Percentiles rank a stretch among this genome's conserved stretches.
Conservation (phyloP, 305 asterid species). For the Fraxinus ornus region DNA sequence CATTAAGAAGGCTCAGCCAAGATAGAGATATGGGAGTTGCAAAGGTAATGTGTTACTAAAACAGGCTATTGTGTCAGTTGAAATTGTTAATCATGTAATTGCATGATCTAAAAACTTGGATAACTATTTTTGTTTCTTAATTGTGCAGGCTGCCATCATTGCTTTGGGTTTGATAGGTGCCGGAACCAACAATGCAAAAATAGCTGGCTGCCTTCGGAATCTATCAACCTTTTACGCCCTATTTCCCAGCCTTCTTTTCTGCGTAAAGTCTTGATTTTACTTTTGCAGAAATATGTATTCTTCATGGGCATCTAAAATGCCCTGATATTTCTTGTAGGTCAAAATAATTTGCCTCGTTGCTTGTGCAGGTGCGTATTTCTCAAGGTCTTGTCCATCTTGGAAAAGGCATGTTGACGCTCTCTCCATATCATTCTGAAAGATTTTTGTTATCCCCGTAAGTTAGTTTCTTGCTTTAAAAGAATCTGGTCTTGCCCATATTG, state of each 20-base stretch:
- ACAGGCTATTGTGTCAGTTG: background rate
- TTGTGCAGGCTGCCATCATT: constrained; percentile 71
- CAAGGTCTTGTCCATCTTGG: constrained; percentile 93
- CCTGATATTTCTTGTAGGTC: background rate
- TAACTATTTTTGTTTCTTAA: background rate
- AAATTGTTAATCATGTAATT: background rate
- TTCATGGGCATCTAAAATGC: constrained; percentile 4
- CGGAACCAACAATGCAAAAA: constrained; percentile 97
- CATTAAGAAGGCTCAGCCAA: constrained; percentile 94
- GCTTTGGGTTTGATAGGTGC: constrained; percentile 95
- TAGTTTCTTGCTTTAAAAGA: background rate
- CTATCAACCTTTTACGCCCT: constrained; percentile 87
- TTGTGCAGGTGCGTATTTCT: constrained; percentile 83
- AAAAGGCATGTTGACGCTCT: constrained; percentile 83
- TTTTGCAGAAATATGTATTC: background rate
- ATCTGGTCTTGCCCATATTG: background rate
- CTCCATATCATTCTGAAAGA: constrained; percentile 90
- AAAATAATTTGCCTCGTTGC: background rate
- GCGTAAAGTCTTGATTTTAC: constrained; percentile 50
- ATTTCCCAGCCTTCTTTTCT: constrained; percentile 87
- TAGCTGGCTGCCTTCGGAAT: constrained; percentile 94
- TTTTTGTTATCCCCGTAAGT: constrained; percentile 82
- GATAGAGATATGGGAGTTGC: constrained; percentile 95
- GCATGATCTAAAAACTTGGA: background rate
- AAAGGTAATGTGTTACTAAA: constrained; percentile 48